Base-by-base conservation (phyloP, 495 filamentous ascomycete genomes). In the Xylaria acuta region DNA sequence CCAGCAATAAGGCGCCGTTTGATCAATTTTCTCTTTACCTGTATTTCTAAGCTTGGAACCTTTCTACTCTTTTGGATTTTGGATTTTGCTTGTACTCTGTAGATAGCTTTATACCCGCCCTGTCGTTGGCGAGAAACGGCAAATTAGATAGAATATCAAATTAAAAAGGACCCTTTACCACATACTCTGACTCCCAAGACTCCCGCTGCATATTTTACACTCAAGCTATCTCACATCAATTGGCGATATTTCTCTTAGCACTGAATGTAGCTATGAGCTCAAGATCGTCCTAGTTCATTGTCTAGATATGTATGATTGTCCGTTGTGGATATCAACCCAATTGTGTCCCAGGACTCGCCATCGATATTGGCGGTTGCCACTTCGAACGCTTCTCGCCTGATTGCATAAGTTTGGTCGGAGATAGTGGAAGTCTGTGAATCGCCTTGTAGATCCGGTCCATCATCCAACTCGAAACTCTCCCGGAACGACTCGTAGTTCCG, bases 271-370 rank as follows among this genome's bases (percentile, higher is more conserved):
- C 41, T 22, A 27, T 1, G 38, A 43, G 18, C 11, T 38, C 8
- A 60, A 27, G 4, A 12, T 4, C 30, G 22, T 22, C 73, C 67
- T 51, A 85, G 71, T 16, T 84, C 83, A 16, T 53, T 25, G 1
- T 85, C 82, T 3, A 73, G 8, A 16, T 43, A 70, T 5, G 79
- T 79, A 43, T 85, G 82, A 20, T 84, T 73, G 71, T 80, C 80
- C 0, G 77, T 79, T 0, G 82, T 84, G 14, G 80, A 81, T 43
- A 85, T 72, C 25, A 85, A 70, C n/a, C 66, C 70, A 38, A 85
- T 73, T 2, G 68, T 64, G 3, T 32, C 27, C 66, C 75, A 77
- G 9, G 60, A 6, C 1, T 72, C 63, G 5, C 73, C 73, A 22
- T 71, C 73, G n/a, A 80, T 75, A 41, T 80, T 82, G 3, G 74